These are phyloP conservation scores for Penicillium sp. DNA, from an alignment of 2,329 filamentous ascomycete species.

Conservation along the genomic window DNA sequence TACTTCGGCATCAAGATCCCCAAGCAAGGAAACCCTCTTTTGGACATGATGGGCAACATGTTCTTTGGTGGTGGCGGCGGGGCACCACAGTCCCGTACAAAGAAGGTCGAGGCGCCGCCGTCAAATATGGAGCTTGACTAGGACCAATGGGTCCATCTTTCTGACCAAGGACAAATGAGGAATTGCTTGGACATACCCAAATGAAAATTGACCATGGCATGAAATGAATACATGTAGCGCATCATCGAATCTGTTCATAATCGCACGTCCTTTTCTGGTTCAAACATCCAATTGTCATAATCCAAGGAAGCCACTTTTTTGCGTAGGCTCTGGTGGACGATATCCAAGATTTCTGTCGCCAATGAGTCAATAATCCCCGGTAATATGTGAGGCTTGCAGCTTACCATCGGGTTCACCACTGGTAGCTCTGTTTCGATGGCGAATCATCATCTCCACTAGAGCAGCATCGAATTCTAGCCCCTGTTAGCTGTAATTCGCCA, in stretches of 20 bases:
- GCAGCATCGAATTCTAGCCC: slow-evolving; percentile 44
- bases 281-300: slow-evolving; percentile 90
- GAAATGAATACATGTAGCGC: slow-evolving; percentile 14
- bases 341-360: slow-evolving; percentile 60
- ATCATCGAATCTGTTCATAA: slow-evolving; percentile 17
- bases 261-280: slow-evolving; percentile 55
- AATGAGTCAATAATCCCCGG: not conserved
- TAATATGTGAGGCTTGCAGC: slow-evolving; percentile 18
- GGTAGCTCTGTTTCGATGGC: slow-evolving; percentile 46
- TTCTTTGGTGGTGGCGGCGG: slow-evolving; percentile 60
- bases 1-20: slow-evolving; percentile 92
- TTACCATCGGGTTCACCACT: slow-evolving; percentile 61
- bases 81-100: slow-evolving; percentile 36
- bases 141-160: slow-evolving; percentile 2
- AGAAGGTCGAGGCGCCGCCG: slow-evolving; percentile 46
- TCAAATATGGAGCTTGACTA: slow-evolving; percentile 45
- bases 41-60: slow-evolving; percentile 97
- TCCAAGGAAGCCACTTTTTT: slow-evolving; percentile 68
- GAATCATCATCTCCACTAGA: slow-evolving; percentile 42
- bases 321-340: slow-evolving; percentile 63
- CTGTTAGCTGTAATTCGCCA: slow-evolving; percentile 1
- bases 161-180: not conserved
- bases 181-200: slow-evolving; percentile 8
- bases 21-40: slow-evolving; percentile 80
- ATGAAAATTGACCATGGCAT: slow-evolving; percentile 12